Base-by-base conservation (phyloP, 2,329 filamentous ascomycete species). In the Nothomitra cinnamomea region DNA sequence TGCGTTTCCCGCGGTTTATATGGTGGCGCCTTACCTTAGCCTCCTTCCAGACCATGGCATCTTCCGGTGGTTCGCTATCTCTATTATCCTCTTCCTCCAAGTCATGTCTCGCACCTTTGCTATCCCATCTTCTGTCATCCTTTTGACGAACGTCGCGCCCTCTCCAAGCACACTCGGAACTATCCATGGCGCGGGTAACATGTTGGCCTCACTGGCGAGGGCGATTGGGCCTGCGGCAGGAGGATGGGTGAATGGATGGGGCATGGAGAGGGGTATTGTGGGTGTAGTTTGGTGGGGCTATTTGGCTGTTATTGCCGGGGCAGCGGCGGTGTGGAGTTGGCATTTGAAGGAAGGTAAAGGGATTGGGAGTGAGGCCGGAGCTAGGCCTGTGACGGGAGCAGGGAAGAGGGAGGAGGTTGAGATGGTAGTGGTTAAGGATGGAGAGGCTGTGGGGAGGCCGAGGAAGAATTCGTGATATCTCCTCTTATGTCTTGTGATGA, bases 71-170 rank as follows among this genome's bases (percentile, higher is more conserved):
- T 59, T 75, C 0, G 75, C 78, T 1, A 80, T 88, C 17, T 72
- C 74, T 0, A 61, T 77, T 1, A 79, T 86, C 1, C 70, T 86
- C 1, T 71, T 78, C 15, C 63, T 87, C 7, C 85, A 89, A 62
- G 84, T 87, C 15, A 71, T 82, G 2, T 84, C 81, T 0, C 74
- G 85, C 25, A 90, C 85, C 0, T 87, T 89, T 52, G 73, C 76
- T 0, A 60, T 83, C 0, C 79, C 80, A 0, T 74, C 73, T 0
- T 72, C 72, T 0, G 73, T 77, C 0, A 82, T 83, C 2, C 62
- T 79, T 38, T 68, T 81, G 13, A 82, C 81, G 55, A 80, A 82
- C 56, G 74, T 70, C 49, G 74, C 74, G 38, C 77, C 79, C 0
- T 72, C 79, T 58, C 71, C 74, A 0, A 70, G 65, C 24, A 71